phyloP scores from a whole-genome alignment of 2,329 filamentous ascomycete genomes.

The Aaosphaeria pasadenensis region DNA sequence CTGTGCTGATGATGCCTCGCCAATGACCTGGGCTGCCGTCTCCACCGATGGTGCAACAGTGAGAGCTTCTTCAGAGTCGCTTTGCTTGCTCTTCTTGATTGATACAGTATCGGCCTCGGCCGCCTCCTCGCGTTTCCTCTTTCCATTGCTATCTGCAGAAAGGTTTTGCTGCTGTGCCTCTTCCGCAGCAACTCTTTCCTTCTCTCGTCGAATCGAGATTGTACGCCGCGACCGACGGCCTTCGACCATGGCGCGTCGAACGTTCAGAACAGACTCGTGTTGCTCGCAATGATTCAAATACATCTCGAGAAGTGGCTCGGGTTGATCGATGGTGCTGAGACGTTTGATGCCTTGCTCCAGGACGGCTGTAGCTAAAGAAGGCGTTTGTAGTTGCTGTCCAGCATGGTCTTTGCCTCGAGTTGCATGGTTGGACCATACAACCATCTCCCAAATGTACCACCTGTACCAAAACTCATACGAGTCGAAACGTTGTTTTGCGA shows the following conservation, averaged over 20 bases:
- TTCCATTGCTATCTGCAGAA: constrained; percentile 51
- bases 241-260: constrained; percentile 71
- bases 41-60: constrained; percentile 12
- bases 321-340: constrained; percentile 66
- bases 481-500: constrained; percentile 67
- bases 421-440: constrained; percentile 60
- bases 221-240: constrained; percentile 59
- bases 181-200: constrained; percentile 49
- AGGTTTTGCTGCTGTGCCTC: constrained; percentile 45
- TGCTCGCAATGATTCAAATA: constrained; percentile 83
- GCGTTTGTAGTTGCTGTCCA: constrained; percentile 53
- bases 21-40: constrained; percentile 12
- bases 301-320: constrained; percentile 71
- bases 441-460: constrained; percentile 91
- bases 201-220: constrained; percentile 56
- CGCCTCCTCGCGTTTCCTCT: constrained; percentile 64
- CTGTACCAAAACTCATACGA: constrained; percentile 92
- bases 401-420: constrained; percentile 50
- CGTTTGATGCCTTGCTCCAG: constrained; percentile 66
- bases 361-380: constrained; percentile 71
- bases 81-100: constrained; percentile 64
- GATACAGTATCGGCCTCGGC: constrained; percentile 48
- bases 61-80: constrained; percentile 26
- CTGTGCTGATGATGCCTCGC: constrained; percentile 35
- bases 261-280: constrained; percentile 74